phyloP scores from a whole-genome alignment of 495 filamentous ascomycete genomes.

The Lophium mytilinum region DNA sequence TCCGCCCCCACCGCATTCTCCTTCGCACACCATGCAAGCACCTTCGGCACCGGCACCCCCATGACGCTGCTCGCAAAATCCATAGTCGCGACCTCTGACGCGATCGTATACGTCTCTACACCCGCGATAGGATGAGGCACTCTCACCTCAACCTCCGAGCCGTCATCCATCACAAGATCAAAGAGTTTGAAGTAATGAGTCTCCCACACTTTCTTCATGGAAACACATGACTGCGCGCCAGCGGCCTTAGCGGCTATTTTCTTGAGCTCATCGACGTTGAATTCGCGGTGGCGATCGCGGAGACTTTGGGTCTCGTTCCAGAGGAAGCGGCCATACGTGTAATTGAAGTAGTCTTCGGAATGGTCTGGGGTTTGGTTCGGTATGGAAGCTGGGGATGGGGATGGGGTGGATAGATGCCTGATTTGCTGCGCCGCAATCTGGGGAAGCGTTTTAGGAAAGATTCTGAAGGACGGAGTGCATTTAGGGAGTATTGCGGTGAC shows the following conservation, averaged over 20 bases:
- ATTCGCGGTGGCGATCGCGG: conserved; percentile 1
- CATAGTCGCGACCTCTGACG: conserved; percentile 4
- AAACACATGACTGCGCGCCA: conserved; percentile 3
- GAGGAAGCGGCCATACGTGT: conserved; percentile 13
- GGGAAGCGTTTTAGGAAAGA: too few relatives aligned
- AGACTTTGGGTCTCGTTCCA: conserved; percentile 7
- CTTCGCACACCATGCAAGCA: conserved; percentile 4
- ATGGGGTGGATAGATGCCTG: too few relatives aligned
- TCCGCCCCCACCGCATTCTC: conserved; percentile 8
- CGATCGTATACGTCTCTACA: background rate
- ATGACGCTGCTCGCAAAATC: conserved; percentile 1
- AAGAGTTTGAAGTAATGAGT: conserved; percentile 2
- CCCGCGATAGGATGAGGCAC: conserved; percentile 3
- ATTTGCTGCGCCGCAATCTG: too few relatives aligned
- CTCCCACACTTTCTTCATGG: conserved; percentile 1
- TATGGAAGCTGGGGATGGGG: too few relatives aligned
- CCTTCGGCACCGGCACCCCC: conserved; percentile 2
- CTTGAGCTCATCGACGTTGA: conserved; percentile 2
- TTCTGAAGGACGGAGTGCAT: too few relatives aligned
- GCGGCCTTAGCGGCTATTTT: conserved; percentile 1
- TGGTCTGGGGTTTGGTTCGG: too few relatives aligned
- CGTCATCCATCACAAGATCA: conserved; percentile 1
- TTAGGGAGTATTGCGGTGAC: too few relatives aligned
- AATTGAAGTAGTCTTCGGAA: conserved; percentile 1
- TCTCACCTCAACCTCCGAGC: conserved; percentile 1